Base-by-base conservation (phyloP, 2,329 filamentous ascomycete genomes). In the Macrophomina pseudophaseolina region DNA sequence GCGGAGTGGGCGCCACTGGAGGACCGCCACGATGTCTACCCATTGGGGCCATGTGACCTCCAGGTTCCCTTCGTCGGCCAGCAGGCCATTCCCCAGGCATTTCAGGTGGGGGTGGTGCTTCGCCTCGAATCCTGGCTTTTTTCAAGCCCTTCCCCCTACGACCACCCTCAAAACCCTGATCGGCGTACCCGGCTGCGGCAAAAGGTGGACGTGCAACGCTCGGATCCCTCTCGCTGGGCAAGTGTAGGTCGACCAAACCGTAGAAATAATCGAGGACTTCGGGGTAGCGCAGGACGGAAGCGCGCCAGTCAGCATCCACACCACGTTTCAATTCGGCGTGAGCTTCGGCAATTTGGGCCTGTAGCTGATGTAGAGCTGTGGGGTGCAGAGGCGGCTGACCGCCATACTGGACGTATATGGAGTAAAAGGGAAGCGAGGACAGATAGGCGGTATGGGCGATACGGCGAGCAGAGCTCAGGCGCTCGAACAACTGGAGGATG, bases 231-330 rank as follows among this genome's bases (percentile, higher is more conserved):
- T 92, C 89, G 48, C 80, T 79, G 0, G 91, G 91, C 4, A 92
- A 78, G 28, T 82, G 85, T 67, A 93, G 76, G 65, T 89, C 86
- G 42, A 93, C 89, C 44, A 93, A 81, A 67, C 87, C 84, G 78
- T 90, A 94, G 75, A 91, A 94, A 78, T 94, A 93, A 77, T 93
- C 89, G 65, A 94, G 82, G n/a, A 94, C 75, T 74, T 93, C 90
- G 4, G 91, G 91, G 72, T 94, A 94, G 65, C 88, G 85, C 72
- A 92, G 86, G 46, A 93, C 91, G 56, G 88, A 90, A 35, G 86
- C 84, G 72, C 89, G 86, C 91, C 91, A 94, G 79, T 93, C 91
- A 69, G 91, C 88, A 72, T 93, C 90, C 72, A 93, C 90, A 68
- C 90, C 90, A 59, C 87, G 85, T 78, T 92, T 92, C 68, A 92